Percentiles rank a stretch among this genome's conserved stretches.
Conservation (phyloP, 2,329 filamentous ascomycete genomes). For the Nannizziopsis arthrosporioides region DNA sequence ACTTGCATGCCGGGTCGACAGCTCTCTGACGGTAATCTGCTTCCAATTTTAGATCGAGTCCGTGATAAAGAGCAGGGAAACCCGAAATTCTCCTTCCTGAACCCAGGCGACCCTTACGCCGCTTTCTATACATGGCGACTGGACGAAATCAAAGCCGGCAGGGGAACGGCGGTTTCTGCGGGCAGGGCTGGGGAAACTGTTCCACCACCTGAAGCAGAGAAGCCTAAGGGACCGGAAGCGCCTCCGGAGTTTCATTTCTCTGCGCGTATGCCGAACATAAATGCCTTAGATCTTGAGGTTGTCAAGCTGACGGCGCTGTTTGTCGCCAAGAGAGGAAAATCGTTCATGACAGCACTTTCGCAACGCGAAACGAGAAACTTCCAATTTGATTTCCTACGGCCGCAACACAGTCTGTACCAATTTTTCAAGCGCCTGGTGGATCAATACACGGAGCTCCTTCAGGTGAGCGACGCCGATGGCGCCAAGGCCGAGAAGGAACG, state of each 20-base stretch:
- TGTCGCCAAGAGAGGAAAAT: constrained; percentile 81
- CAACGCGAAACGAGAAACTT: constrained; percentile 83
- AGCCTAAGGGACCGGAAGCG: constrained; percentile 69
- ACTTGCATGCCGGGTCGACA: background rate
- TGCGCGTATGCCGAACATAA: constrained; percentile 94
- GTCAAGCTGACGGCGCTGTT: constrained; percentile 72
- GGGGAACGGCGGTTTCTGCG: constrained; percentile 66
- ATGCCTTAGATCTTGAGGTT: constrained; percentile 73
- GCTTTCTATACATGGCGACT: constrained; percentile 86
- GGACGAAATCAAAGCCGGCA: constrained; percentile 69
- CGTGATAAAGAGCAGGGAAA: constrained; percentile 73
- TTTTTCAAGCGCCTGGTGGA: constrained; percentile 89
- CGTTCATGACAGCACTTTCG: constrained; percentile 79
- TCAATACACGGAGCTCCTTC: constrained; percentile 75
- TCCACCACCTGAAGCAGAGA: constrained; percentile 45
- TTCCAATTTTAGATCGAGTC: constrained; percentile 49
- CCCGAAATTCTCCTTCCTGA: constrained; percentile 85
- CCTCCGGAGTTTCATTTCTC: constrained; percentile 86
- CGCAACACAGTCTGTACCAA: constrained; percentile 90
- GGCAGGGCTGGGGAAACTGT: constrained; percentile 57
- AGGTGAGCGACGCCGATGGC: constrained; percentile 55
- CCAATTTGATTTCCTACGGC: constrained; percentile 91
- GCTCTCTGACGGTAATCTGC: background rate
- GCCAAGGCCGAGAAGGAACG: constrained; percentile 61
- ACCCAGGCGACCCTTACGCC: constrained; percentile 68